Percentiles rank a stretch among this genome's conserved stretches.
phyloP scores from a whole-genome alignment of 176 grass and related monocot species.

The Oryza nivara region DNA sequence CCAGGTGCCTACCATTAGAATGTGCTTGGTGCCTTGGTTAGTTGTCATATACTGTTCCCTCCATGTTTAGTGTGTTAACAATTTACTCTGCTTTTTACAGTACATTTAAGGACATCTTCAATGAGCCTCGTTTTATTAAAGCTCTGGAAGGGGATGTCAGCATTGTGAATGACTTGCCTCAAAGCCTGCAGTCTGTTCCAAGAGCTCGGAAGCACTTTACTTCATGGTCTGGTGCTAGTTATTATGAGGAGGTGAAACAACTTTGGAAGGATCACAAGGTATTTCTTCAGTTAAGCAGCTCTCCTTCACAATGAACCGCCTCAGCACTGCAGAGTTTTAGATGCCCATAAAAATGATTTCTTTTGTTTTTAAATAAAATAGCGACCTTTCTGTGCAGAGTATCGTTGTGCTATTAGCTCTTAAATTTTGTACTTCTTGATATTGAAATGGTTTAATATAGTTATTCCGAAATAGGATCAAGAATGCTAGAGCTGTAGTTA shows the following conservation, averaged over 20 bases:
- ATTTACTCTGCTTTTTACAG: constrained; percentile 38
- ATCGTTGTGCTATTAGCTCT: not conserved
- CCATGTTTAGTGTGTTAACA: constrained; percentile 23
- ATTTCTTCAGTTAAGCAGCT: constrained; percentile 24
- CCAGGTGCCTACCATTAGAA: constrained; percentile 56
- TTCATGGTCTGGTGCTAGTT: constrained; percentile 82
- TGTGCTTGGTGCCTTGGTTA: not conserved
- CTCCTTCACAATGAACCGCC: not conserved
- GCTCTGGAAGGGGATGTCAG: constrained; percentile 78
- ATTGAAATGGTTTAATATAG: constrained; percentile 2
- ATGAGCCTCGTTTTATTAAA: constrained; percentile 78
- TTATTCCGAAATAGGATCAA: not conserved
- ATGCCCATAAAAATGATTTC: not conserved
- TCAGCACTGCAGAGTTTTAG: not conserved
- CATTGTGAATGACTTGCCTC: constrained; percentile 71
- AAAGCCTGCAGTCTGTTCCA: constrained; percentile 68
- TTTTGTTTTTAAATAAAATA: constrained; percentile 13
- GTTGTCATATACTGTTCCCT: constrained; percentile 4
- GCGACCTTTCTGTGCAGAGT: not conserved
- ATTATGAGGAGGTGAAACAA: constrained; percentile 70
- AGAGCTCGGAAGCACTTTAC: constrained; percentile 91
- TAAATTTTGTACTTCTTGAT: not conserved
- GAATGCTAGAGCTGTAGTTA: not conserved
- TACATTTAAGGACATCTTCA: constrained; percentile 88
- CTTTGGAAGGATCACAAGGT: constrained; percentile 95